Evolutionary conservation across 768 basidiomycete genomes (phyloP), one percentile per base, ranked within the genome.

Genomic region (Serendipita sp.): DNA sequence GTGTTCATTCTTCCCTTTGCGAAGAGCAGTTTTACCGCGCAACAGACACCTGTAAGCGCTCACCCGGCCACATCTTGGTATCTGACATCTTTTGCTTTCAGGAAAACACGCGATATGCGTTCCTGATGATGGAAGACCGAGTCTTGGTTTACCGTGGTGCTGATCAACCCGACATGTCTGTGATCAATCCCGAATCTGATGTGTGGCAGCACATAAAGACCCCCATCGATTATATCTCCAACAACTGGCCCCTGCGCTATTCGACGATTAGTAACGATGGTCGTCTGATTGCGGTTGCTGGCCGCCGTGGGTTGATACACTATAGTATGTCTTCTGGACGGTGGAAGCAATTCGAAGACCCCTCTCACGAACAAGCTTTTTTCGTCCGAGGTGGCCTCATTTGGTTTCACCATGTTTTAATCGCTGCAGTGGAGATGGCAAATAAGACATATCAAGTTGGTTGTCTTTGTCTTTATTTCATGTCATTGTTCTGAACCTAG

Each of bases 201-300:
- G 94, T 97, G 16, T 98, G 95, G 94, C 92, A 98, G 69, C 88
- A 89, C 75, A 88, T 97, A 73, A 95, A 94, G 92, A 84, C 97
- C 18, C 96, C 96, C 1, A 83, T 87, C 70, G 76, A 77, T n/a
- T 99, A 98, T 74, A 76, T 97, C 47, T 81, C 90, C 1, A 80
- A 83, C 8, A 95, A 98, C 69, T 95, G 94, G 89, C 96, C 96
- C 1, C 86, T 98, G 58, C 84, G 85, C 48, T 96, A 94, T 72
- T 92, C 93, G 3, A 86, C 89, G 2, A 80, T 98, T 63, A 94
- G 91, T 65, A 83, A 79, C 44, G 96, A 98, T 71, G 96, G 95
- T 2, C 81, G 90, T 65, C 78, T 99, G 30, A 84, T 98, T 68
- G 94, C 95, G 2, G 82, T 98, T 38, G 94, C 95, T 44, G 96